A percentile compares a stretch with the other conserved stretches of the same genome.
phyloP scores from a whole-genome alignment of 1,284 basidiomycete genomes.

The Lentinula novae-zelandiae region DNA sequence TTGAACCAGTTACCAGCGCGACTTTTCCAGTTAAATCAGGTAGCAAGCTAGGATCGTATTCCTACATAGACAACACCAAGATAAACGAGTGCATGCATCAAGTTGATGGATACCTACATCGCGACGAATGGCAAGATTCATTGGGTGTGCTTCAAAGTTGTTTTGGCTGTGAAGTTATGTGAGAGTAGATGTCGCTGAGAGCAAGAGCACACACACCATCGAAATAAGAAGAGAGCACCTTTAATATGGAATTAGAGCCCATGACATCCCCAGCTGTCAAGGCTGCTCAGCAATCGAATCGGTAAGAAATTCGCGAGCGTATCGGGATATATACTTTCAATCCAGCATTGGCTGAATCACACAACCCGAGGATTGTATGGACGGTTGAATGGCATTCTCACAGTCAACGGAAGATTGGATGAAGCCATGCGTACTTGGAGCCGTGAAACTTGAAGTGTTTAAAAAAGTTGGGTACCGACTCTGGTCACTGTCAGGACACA shows the following conservation, averaged over 20 bases:
- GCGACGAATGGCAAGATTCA: not conserved
- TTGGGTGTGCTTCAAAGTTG: not conserved
- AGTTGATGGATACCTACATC: not conserved
- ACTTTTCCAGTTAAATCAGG: slow-evolving; percentile 13
- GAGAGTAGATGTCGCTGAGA: not conserved
- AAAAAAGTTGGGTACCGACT: too few relatives aligned
- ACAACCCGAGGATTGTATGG: too few relatives aligned
- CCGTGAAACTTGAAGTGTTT: too few relatives aligned
- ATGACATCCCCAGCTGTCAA: not conserved
- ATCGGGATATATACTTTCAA: not conserved
- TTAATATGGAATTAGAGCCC: not conserved
- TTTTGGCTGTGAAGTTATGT: not conserved
- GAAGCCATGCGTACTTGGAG: too few relatives aligned
- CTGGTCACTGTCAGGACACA: not conserved
- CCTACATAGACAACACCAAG: not conserved
- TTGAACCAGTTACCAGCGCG: slow-evolving; percentile 12
- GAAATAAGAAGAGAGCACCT: too few relatives aligned
- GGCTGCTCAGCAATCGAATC: not conserved
- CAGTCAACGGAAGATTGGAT: too few relatives aligned
- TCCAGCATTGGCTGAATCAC: not conserved
- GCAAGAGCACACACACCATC: not conserved
- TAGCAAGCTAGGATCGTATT: slow-evolving; percentile 7
- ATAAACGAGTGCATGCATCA: not conserved
- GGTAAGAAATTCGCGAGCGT: not conserved
- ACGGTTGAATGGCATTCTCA: too few relatives aligned